phyloP scores from a whole-genome alignment of 495 filamentous ascomycete genomes.

The Hypoxylon rickii region DNA sequence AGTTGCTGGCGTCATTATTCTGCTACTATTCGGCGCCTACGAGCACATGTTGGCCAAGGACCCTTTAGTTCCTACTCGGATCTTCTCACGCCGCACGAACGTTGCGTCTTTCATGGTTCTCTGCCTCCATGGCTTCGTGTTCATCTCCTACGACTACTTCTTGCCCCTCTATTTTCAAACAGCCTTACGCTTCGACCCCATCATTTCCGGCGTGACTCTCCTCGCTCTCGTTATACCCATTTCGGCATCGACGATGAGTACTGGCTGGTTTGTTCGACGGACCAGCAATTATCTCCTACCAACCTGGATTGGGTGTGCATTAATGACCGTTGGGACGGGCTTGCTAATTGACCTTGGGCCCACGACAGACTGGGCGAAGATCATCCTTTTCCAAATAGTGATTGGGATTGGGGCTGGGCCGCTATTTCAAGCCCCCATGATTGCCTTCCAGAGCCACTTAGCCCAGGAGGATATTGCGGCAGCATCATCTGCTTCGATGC shows the following conservation, averaged over 20 bases:
- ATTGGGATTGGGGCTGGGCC: constrained; percentile 69
- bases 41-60: constrained; percentile 75
- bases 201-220: constrained; percentile 79
- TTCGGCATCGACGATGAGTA: constrained; percentile 64
- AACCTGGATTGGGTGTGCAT: constrained; percentile 60
- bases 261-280: constrained; percentile 74
- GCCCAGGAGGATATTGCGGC: constrained; percentile 65
- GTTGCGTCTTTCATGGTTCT: constrained; percentile 60
- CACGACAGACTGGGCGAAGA: constrained; percentile 57
- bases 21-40: constrained; percentile 64
- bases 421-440: constrained; percentile 75
- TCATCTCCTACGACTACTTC: constrained; percentile 75
- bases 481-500: constrained; percentile 69
- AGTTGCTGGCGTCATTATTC: constrained; percentile 70
- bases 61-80: constrained; percentile 74
- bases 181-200: constrained; percentile 71
- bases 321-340: constrained; percentile 68
- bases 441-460: constrained; percentile 76
- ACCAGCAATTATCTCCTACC: constrained; percentile 61
- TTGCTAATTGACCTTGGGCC: constrained; percentile 64
- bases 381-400: constrained; percentile 66
- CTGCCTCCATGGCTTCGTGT: constrained; percentile 72
- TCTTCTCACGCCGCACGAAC: constrained; percentile 67
- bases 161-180: constrained; percentile 81
- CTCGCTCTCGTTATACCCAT: constrained; percentile 75